Evolutionary conservation across 1,139 yeast species (phyloP), one percentile per base, ranked within the genome.

Genomic region (Geotrichum aggregatum): DNA sequence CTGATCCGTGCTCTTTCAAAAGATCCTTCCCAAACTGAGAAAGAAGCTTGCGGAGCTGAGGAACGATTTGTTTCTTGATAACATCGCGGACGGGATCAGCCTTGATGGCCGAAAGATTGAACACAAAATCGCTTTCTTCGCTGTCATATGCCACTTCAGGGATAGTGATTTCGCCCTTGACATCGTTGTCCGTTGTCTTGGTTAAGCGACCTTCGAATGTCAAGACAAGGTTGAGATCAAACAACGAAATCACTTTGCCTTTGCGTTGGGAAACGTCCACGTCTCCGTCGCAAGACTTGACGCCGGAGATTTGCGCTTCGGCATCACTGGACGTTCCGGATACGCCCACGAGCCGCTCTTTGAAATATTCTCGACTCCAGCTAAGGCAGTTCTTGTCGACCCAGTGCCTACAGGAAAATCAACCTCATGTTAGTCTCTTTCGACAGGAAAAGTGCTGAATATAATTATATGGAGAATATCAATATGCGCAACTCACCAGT

Each of bases 111-210:
- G 82, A 80, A 7, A 39, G 43, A 50, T 83, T 84, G 66, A 92
- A 92, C 66, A 87, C 96, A 63, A 84, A 84, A 59, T 89, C 97
- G 58, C 84, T 91, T 34, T 73, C 77, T 50, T 84, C 92, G 16
- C 95, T 81, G 68, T 92, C 98, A 67, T 91, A 92, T n/a, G 97
- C 94, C 58, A 94, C 79, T 67, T 94, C 98, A 2, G 98, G 99
- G 45, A 92, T 71, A 3, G 82, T 78, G 56, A 92, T 83, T 16
- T 84, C 76, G 11, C 98, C 99, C 50, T 73, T 75, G 31, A 8
- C 28, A 5, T 5, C 28, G 8, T 24, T 8, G 5, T 24, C 28
- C 28, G 28, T 24, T 5, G 28, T 24, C 7, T 24, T 8, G 28
- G 7, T 24, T 24, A 8, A 24, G 35, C 41, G 44, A 8, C 95